Evolutionary conservation across 2,329 filamentous ascomycete species (phyloP), one percentile per base, ranked within the genome.

Genomic region (Fusarium euwallaceae): DNA sequence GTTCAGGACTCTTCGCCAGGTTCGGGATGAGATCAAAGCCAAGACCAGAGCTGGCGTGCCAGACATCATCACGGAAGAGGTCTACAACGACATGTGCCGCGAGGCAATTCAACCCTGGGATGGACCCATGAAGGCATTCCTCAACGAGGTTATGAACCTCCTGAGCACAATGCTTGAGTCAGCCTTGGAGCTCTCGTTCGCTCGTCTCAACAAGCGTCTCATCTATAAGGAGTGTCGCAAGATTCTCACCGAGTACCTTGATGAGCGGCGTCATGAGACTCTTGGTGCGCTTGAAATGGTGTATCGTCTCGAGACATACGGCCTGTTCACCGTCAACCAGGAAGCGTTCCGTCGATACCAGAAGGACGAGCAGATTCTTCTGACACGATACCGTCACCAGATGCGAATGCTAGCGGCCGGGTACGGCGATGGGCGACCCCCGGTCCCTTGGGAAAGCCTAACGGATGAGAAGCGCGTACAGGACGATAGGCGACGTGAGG

Each of bases 21-120:
- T 94, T 2, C 86, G 88, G 0, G 81, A 84, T 0, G 86, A 91
- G 12, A 91, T 93, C 16, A 81, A 84, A 20, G 82, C 84, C 5
- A 89, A 89, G 14, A 88, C 87, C 29, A 85, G 85, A 20, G 87
- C 89, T 0, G 91, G 91, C 0, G 85, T 91, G 74, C 90, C 90
- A 0, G 87, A 88, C 8, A 85, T 91, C 0, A 88, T 90, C 0
- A 88, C 91, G 0, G 87, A 89, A 0, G 88, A 89, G 41, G 90
- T 92, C 0, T 90, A 92, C 24, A 87, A 91, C 32, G 84, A 85
- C 0, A 84, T 93, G 17, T 90, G 89, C 55, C 83, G 86, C 17
- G 82, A 88, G n/a, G 88, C 88, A 0, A 87, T 93, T 2, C 78
- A 80, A 9, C 87, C 89, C 2, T 94, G 92, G 92, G 78, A 86